These are phyloP conservation scores for Akanthomyces uredinophilus DNA, from an alignment of 2,329 filamentous ascomycete genomes.

Conservation along the genomic window DNA sequence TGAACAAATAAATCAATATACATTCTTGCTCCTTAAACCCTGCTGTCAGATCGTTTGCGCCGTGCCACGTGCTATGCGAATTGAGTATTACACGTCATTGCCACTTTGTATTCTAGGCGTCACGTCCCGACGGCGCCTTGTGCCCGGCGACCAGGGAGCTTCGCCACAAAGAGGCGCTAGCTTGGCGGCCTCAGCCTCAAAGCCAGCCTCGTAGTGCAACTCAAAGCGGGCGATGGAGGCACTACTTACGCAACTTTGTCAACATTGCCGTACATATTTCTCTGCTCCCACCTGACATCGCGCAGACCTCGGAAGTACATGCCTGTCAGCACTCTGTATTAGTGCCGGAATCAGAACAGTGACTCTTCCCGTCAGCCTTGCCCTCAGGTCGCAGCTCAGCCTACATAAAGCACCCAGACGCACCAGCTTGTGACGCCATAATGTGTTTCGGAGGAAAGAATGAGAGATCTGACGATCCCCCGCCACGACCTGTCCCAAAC, in stretches of 20 bases:
- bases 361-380: background rate
- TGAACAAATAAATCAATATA: background rate
- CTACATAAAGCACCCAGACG: background rate
- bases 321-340: background rate
- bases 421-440: background rate
- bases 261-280: background rate
- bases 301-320: no score
- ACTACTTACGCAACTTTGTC: background rate
- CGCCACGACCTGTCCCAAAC: conserved; percentile 35
- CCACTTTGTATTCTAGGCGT: background rate
- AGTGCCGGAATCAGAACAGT: background rate
- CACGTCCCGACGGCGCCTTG: background rate
- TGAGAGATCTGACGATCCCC: conserved; percentile 32
- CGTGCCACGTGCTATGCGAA: background rate
- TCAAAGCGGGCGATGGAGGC: background rate
- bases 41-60: no score
- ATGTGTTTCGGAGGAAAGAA: conserved; percentile 50
- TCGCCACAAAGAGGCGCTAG: conserved; percentile 6
- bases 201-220: background rate
- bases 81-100: background rate
- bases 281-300: background rate
- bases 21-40: background rate
- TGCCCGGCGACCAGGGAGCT: background rate
- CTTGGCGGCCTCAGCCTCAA: conserved; percentile 5
- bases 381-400: background rate